phyloP scores from a whole-genome alignment of 208 protist genomes.

The Vickermania ingenoplastis region DNA sequence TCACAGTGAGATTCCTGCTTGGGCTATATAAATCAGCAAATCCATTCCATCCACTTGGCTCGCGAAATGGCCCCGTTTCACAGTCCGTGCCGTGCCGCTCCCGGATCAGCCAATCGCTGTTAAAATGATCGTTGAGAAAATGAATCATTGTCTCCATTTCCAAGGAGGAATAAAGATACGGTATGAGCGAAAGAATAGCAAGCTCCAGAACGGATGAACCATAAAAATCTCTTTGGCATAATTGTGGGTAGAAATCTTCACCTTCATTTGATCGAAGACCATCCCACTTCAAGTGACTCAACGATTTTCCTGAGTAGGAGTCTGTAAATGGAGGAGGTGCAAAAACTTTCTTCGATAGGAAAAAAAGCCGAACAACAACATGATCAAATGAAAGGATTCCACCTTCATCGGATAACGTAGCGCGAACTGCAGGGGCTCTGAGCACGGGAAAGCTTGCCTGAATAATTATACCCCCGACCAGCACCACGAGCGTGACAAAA shows the following conservation, averaged over 20 bases:
- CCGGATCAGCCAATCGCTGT: conserved; percentile 52
- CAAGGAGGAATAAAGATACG: conserved; percentile 53
- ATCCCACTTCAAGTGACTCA: conserved; percentile 40
- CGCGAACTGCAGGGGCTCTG: conserved; percentile 54
- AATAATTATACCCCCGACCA: conserved; percentile 51
- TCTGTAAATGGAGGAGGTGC: conserved; percentile 6
- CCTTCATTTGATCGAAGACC: conserved; percentile 22
- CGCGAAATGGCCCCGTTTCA: conserved; percentile 28
- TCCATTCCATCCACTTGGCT: conserved; percentile 43
- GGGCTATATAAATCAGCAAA: conserved; percentile 72
- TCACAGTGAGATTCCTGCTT: conserved; percentile 40
- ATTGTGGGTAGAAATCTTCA: conserved; percentile 65
- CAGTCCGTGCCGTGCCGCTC: conserved; percentile 38
- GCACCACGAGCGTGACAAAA: conserved; percentile 31
- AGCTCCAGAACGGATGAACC: conserved; percentile 59
- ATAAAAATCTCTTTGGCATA: conserved; percentile 56
- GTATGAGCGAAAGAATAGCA: conserved; percentile 42
- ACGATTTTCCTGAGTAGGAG: conserved; percentile 12
- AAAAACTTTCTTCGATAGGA: conserved; percentile 18
- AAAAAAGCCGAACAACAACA: conserved; percentile 66
- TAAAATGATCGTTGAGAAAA: conserved; percentile 57
- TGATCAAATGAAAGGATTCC: conserved; percentile 59
- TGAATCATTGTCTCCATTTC: conserved; percentile 44
- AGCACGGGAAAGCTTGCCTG: conserved; percentile 67
- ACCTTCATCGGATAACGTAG: conserved; percentile 22